Evolutionary conservation across 2,329 filamentous ascomycete species (phyloP), one percentile per base, ranked within the genome.

Genomic region (Myriosclerotinia curreyana): DNA sequence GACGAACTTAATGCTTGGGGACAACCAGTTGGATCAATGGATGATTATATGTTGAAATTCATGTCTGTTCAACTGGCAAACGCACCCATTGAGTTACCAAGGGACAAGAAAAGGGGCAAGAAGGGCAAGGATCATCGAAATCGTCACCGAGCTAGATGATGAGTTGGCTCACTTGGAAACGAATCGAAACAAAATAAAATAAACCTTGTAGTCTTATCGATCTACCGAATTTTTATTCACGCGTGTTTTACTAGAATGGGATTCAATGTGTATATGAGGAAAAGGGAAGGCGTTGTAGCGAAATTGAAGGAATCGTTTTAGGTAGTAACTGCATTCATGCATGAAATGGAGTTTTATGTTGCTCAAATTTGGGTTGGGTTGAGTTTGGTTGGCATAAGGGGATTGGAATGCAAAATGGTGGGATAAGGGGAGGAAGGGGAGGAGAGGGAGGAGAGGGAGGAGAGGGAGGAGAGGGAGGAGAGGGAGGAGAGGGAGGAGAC

Each of bases 41-140:
- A 94, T 73, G 86, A 92, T 60, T 92, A 89, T 73, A 88, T 95
- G 82, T 77, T 95, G 59, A 78, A 79, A 44, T 83, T 84, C 64
- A 91, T 93, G 86, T 81, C 82, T 53, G 86, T 78, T 68, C 79
- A 82, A 73, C 77, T 88, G 28, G 82, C 83, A 70, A 79, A 82
- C 55, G 85, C 84, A 31, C 80, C 83, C 59, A 75, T 88, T 64
- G 86, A 88, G 68, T 73, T 88, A 38, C 86, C 86, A 6, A 85
- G 81, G 76, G 86, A 88, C 70, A 86, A 84, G 75, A 87, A 85
- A 74, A 86, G 82, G 75, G 80, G 80, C 44, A 87, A 84, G 75
- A 85, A 67, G 61, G 71, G 69, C 15, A 73, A 68, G 56, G 74
- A 75, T 49, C 70, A 69, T 40, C 64, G 66, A 36, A 53, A 69